Conservation (phyloP, 495 filamentous ascomycete species). For the Penicillium bovifimosum region DNA sequence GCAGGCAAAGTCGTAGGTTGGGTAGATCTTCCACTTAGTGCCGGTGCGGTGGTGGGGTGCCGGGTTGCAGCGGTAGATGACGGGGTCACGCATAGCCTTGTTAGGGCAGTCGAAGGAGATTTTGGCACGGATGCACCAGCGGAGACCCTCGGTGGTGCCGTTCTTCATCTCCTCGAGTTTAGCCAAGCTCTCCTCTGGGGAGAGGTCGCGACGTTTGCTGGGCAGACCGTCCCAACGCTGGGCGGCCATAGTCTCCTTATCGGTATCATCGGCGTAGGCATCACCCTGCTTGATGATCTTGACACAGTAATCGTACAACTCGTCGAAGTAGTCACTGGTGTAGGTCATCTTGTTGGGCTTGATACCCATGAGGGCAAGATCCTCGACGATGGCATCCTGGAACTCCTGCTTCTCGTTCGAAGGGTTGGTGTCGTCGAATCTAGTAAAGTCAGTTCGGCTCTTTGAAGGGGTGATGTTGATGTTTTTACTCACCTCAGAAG, state of each 20-base stretch:
- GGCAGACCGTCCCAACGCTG: slow-evolving; percentile 72
- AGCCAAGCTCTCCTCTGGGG: slow-evolving; percentile 72
- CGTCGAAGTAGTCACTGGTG: slow-evolving; percentile 87
- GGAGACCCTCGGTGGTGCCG: slow-evolving; percentile 65
- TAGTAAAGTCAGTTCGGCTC: not conserved
- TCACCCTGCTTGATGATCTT: slow-evolving; percentile 75
- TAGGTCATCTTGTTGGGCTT: slow-evolving; percentile 72
- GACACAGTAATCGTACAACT: slow-evolving; percentile 73
- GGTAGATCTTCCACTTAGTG: slow-evolving; percentile 87
- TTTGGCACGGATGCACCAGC: slow-evolving; percentile 86
- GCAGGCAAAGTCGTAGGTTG: slow-evolving; percentile 91
- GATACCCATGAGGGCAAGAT: slow-evolving; percentile 80
- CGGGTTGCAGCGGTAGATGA: slow-evolving; percentile 84
- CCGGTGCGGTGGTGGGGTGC: slow-evolving; percentile 87
- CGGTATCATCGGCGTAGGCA: slow-evolving; percentile 87
- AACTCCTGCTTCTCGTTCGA: slow-evolving; percentile 91
- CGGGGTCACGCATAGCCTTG: slow-evolving; percentile 84
- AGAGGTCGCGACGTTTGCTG: slow-evolving; percentile 68
- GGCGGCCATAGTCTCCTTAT: slow-evolving; percentile 76
- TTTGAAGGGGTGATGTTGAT: not conserved
- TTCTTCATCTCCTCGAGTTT: slow-evolving; percentile 87
- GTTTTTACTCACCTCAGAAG: slow-evolving; percentile 49
- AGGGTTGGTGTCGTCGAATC: slow-evolving; percentile 89
- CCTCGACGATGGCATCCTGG: slow-evolving; percentile 81
- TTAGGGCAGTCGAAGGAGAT: slow-evolving; percentile 78